Evolutionary conservation across 768 basidiomycete genomes (phyloP).

Genomic region (Sporobolomyces phaffii): DNA sequence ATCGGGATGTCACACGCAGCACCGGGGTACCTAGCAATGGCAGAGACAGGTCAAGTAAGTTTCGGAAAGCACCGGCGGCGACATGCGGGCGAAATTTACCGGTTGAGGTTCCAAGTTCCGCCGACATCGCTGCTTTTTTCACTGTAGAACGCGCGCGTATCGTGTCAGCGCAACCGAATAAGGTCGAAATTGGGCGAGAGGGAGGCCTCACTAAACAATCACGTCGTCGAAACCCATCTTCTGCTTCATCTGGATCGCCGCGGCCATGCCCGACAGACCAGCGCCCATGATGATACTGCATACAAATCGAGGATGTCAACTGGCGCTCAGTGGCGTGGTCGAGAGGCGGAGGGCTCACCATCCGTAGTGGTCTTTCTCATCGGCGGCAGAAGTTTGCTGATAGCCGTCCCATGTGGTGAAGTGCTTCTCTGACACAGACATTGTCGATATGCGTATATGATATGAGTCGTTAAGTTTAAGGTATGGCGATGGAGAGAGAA

Average conservation of each 20-base stretch:
- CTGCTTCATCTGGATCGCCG: slow-evolving; percentile 38
- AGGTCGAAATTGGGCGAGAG: neutral
- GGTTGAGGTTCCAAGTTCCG: slow-evolving; percentile 36
- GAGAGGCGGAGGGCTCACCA: neutral
- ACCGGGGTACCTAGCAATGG: slow-evolving; percentile 17
- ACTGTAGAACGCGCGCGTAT: neutral
- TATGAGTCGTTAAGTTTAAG: neutral
- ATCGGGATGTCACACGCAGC: slow-evolving; percentile 37
- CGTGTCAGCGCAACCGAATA: neutral
- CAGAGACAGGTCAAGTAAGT: neutral
- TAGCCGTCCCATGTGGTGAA: slow-evolving; percentile 18
- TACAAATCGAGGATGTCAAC: neutral
- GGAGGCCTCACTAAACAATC: slow-evolving; percentile 34
- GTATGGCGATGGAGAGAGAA: neutral
- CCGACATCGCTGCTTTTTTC: slow-evolving; percentile 30
- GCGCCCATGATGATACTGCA: slow-evolving; percentile 40
- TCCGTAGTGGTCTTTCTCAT: slow-evolving; percentile 27
- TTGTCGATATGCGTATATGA: neutral
- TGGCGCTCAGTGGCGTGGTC: fast-evolving
- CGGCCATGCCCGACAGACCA: slow-evolving; percentile 40
- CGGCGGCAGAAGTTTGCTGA: slow-evolving; percentile 9
- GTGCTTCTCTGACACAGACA: slow-evolving; percentile 14
- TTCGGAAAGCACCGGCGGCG: neutral
- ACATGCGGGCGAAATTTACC: no score
- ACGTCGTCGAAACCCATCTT: slow-evolving; percentile 39